Conservation (phyloP, 2,329 filamentous ascomycete species). For the Diaporthe caulivora region DNA sequence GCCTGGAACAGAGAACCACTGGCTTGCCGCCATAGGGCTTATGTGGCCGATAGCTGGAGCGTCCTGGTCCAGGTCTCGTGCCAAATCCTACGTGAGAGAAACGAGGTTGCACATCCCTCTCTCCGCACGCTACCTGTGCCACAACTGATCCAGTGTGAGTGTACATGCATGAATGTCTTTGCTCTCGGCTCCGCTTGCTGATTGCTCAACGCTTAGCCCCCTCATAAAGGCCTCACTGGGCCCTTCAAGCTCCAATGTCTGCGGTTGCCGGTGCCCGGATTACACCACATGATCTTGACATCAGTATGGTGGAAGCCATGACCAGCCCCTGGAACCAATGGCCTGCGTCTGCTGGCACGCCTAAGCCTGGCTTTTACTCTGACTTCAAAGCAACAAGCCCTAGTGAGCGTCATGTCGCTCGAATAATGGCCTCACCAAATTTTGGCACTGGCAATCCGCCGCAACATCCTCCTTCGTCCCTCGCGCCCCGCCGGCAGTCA, state of each 20-base stretch:
- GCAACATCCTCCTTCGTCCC: slow-evolving; percentile 9
- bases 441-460: slow-evolving; percentile 10
- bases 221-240: slow-evolving; percentile 29
- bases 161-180: neutral
- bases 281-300: slow-evolving; percentile 47
- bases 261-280: slow-evolving; percentile 45
- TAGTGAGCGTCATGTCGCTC: slow-evolving; percentile 2
- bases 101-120: slow-evolving; percentile 28
- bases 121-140: slow-evolving; percentile 7
- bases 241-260: slow-evolving; percentile 48
- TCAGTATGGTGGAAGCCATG: slow-evolving; percentile 52
- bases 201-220: neutral
- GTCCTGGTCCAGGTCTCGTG: neutral
- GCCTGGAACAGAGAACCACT: neutral
- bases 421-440: slow-evolving; percentile 18
- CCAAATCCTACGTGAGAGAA: slow-evolving; percentile 17
- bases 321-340: slow-evolving; percentile 50
- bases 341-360: slow-evolving; percentile 46
- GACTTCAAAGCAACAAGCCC: slow-evolving; percentile 11
- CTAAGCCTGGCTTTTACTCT: slow-evolving; percentile 40
- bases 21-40: slow-evolving; percentile 21
- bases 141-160: slow-evolving; percentile 19
- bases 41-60: neutral
- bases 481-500: slow-evolving; percentile 15
- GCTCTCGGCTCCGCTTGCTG: slow-evolving; percentile 32